These are phyloP conservation scores for Lagenidium giganteum DNA, from an alignment of 352 stramenopile species.

Conservation along the genomic window DNA sequence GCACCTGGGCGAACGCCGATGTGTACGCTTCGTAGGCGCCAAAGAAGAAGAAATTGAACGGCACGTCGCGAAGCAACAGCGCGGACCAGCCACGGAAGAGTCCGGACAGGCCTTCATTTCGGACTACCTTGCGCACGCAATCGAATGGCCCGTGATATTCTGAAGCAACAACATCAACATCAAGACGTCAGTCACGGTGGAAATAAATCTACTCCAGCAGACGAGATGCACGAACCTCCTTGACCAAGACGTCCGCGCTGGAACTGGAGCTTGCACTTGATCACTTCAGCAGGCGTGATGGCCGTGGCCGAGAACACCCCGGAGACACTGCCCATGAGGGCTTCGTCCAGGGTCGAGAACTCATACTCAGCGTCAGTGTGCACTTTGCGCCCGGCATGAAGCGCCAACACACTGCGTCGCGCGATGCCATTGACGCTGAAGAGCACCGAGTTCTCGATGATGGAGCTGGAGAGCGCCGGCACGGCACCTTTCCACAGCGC, in stretches of 20 bases:
- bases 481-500: conserved; percentile 78
- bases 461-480: conserved; percentile 72
- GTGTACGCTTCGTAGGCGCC: conserved; percentile 69
- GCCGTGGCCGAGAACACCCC: conserved; percentile 79
- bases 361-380: conserved; percentile 30
- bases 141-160: conserved; percentile 48
- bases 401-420: conserved; percentile 41
- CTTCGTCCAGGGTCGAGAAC: conserved; percentile 68
- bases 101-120: conserved; percentile 43
- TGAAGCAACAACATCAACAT: conserved; percentile 6
- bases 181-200: neutral
- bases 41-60: conserved; percentile 89
- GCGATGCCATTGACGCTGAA: conserved; percentile 76
- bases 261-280: conserved; percentile 79
- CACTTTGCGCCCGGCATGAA: conserved; percentile 29
- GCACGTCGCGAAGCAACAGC: conserved; percentile 72
- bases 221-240: conserved; percentile 50
- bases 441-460: conserved; percentile 86
- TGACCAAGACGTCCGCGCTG: conserved; percentile 42
- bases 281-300: conserved; percentile 74
- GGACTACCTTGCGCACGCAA: conserved; percentile 49
- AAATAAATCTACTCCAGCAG: too few species aligned
- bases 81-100: conserved; percentile 69
- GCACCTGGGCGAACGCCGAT: conserved; percentile 24
- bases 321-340: conserved; percentile 59